Percentiles rank a stretch among this genome's conserved stretches.
Evolutionary conservation across 2,329 filamentous ascomycete species (phyloP).

Genomic region (Penicillium carneum): DNA sequence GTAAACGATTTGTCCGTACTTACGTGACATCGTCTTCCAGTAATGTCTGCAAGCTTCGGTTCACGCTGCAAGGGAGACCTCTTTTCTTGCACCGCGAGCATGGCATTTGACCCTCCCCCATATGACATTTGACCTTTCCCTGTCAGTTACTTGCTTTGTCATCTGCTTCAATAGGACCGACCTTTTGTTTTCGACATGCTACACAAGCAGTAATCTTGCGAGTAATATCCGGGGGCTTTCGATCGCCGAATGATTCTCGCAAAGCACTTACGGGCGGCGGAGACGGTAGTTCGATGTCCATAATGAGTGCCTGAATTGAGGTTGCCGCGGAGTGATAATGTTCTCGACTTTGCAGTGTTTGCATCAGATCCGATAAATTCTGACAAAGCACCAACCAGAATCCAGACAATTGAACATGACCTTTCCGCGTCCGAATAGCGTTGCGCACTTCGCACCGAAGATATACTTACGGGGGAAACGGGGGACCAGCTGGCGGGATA

Average conservation of each 20-base stretch:
- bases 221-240: slow-evolving; percentile 45
- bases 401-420: not conserved
- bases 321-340: not conserved
- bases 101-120: slow-evolving; percentile 48
- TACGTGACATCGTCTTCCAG: slow-evolving; percentile 50
- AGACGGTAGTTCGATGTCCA: slow-evolving; percentile 19
- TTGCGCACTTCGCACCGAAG: slow-evolving; percentile 30
- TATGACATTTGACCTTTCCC: slow-evolving; percentile 52
- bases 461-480: slow-evolving; percentile 6
- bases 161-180: slow-evolving; percentile 6
- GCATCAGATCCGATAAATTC: not conserved
- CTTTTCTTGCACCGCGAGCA: slow-evolving; percentile 53
- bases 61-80: slow-evolving; percentile 52
- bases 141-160: not conserved
- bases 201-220: slow-evolving; percentile 43
- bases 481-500: not conserved
- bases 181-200: slow-evolving; percentile 43
- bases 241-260: slow-evolving; percentile 47
- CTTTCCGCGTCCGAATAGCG: not conserved
- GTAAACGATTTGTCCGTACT: slow-evolving; percentile 9
- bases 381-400: not conserved
- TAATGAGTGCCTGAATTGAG: not conserved
- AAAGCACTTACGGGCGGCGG: slow-evolving; percentile 34
- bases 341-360: not conserved
- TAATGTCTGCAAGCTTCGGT: slow-evolving; percentile 53